Conservation (phyloP, 2,329 filamentous ascomycete genomes). For the Chalaropsis thielavioides region DNA sequence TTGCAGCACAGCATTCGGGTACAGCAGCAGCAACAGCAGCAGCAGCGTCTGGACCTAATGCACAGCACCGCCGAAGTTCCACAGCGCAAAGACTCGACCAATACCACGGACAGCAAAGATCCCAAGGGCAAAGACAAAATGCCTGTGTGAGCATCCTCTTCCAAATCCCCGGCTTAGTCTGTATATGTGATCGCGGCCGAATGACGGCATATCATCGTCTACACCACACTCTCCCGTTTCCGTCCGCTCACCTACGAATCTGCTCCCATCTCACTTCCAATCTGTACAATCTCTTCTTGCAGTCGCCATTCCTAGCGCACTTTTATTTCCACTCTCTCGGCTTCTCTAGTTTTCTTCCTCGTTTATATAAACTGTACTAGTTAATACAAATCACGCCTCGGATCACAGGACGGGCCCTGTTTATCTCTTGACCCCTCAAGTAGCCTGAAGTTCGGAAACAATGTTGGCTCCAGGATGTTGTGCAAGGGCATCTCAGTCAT, state of each 20-base stretch:
- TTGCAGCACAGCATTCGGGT: constrained; percentile 22
- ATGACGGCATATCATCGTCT: not conserved
- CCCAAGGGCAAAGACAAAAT: not conserved
- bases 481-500: too few relatives aligned
- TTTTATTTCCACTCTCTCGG: not conserved
- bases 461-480: too few relatives aligned
- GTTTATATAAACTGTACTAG: not conserved
- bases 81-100: not conserved
- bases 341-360: not conserved
- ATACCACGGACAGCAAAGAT: constrained; percentile 8
- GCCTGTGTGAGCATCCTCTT: not conserved
- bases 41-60: constrained; percentile 2
- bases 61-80: not conserved
- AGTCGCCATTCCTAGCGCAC: too few relatives aligned
- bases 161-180: not conserved
- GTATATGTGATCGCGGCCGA: too few relatives aligned
- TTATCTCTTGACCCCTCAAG: too few relatives aligned
- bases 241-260: too few relatives aligned
- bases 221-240: not conserved
- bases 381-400: not conserved
- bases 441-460: too few relatives aligned
- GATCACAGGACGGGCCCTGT: constrained; percentile 3
- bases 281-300: too few relatives aligned
- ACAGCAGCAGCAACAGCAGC: constrained; percentile 13
- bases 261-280: too few relatives aligned